phyloP scores from a whole-genome alignment of 139 green algal genomes.

The Coelastrella sp. region DNA sequence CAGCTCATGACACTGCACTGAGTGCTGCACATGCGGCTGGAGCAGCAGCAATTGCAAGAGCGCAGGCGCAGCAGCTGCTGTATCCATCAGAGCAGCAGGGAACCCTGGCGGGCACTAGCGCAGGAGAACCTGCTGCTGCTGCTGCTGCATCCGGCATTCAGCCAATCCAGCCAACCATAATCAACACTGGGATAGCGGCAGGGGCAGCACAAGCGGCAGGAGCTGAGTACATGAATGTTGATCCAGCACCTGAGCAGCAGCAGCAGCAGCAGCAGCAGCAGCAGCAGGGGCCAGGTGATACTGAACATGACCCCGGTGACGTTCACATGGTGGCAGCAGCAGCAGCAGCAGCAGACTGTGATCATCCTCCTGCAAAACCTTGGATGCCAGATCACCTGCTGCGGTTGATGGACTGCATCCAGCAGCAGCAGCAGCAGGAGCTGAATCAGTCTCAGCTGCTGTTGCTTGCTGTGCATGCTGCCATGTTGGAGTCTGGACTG shows the following conservation, averaged over 20 bases:
- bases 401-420: not conserved
- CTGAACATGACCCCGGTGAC: not conserved
- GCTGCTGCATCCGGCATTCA: not conserved
- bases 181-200: not conserved
- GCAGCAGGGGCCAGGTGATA: not conserved
- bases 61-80: not conserved
- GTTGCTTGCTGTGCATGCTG: constrained; percentile 58
- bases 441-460: constrained; percentile 35
- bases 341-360: not conserved
- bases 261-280: not conserved
- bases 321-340: not conserved
- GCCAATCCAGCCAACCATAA: not conserved
- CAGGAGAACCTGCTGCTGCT: not conserved
- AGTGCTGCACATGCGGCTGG: not conserved
- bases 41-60: constrained; percentile 1
- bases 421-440: constrained; percentile 12
- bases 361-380: constrained; percentile 11
- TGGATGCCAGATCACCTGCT: constrained; percentile 20
- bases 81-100: not conserved
- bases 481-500: constrained; percentile 59
- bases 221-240: not conserved
- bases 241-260: not conserved
- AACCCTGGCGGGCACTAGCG: not conserved
- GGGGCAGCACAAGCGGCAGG: not conserved
- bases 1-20: not conserved